These are phyloP conservation scores for Dalechampia spathulata DNA, from an alignment of 441 rosid species.

Conservation along the genomic window DNA sequence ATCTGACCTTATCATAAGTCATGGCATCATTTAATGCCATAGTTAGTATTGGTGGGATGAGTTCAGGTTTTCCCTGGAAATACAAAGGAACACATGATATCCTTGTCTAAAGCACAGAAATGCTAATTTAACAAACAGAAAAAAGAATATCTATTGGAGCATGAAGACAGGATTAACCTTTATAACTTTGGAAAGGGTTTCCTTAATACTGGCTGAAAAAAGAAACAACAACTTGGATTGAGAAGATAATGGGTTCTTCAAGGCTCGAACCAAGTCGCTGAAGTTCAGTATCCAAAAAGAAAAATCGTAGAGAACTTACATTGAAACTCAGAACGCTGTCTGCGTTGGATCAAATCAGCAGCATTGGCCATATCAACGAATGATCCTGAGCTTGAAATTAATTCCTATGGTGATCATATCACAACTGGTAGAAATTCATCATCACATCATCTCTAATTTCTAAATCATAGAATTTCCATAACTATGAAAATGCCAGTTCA, in stretches of 20 bases:
- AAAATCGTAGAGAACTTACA: slow-evolving; percentile 31
- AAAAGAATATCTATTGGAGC: neutral
- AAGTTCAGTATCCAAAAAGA: too few relatives aligned
- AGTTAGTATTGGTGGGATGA: slow-evolving; percentile 57
- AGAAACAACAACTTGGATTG: slow-evolving; percentile 13
- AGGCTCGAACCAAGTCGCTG: too few relatives aligned
- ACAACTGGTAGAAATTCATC: slow-evolving; percentile 54
- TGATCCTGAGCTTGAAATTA: slow-evolving; percentile 52
- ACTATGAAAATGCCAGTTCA: neutral
- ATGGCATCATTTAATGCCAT: slow-evolving; percentile 73
- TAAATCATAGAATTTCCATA: neutral
- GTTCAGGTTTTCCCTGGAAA: slow-evolving; percentile 56
- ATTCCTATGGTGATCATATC: slow-evolving; percentile 46
- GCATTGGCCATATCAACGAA: slow-evolving; percentile 54
- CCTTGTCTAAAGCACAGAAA: too few relatives aligned
- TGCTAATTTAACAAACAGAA: neutral
- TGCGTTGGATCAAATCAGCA: slow-evolving; percentile 81
- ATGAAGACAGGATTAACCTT: slow-evolving; percentile 30
- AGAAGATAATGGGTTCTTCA: slow-evolving; percentile 8
- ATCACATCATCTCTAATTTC: slow-evolving; percentile 23
- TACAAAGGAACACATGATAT: neutral
- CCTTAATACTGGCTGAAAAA: slow-evolving; percentile 55
- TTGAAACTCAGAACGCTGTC: slow-evolving; percentile 76
- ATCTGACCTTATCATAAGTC: slow-evolving; percentile 82
- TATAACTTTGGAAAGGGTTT: slow-evolving; percentile 36